phyloP scores from a whole-genome alignment of 495 filamentous ascomycete genomes.

The Oleoguttula mirabilis region DNA sequence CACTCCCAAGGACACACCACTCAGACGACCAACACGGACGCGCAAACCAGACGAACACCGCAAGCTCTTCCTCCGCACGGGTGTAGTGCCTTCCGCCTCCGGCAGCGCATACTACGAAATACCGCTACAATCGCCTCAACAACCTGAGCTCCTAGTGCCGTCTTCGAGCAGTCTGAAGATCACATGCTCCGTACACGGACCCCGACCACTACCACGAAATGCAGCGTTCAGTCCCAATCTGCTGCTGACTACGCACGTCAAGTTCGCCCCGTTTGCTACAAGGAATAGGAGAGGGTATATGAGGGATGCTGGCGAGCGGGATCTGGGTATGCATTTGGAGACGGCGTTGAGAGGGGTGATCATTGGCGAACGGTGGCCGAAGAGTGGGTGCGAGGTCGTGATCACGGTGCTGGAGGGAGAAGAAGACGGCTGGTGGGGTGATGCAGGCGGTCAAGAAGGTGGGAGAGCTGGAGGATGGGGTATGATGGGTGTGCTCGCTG shows the following conservation, averaged over 20 bases:
- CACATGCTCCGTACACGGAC: slow-evolving; percentile 83
- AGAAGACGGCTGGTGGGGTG: slow-evolving; percentile 30
- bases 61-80: slow-evolving; percentile 60
- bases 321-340: slow-evolving; percentile 83
- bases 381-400: slow-evolving; percentile 85
- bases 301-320: slow-evolving; percentile 73
- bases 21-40: slow-evolving; percentile 38
- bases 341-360: slow-evolving; percentile 79
- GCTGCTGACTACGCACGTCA: slow-evolving; percentile 80
- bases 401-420: slow-evolving; percentile 90
- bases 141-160: slow-evolving; percentile 32
- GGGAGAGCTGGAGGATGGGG: slow-evolving; percentile 43
- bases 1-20: slow-evolving; percentile 19
- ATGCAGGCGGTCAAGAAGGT: background rate
- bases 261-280: slow-evolving; percentile 90
- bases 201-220: slow-evolving; percentile 76
- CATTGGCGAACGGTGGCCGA: slow-evolving; percentile 89
- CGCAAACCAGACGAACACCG: slow-evolving; percentile 20
- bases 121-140: slow-evolving; percentile 31
- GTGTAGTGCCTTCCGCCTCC: slow-evolving; percentile 81
- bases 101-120: slow-evolving; percentile 93
- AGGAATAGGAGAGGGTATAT: slow-evolving; percentile 72
- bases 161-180: slow-evolving; percentile 66
- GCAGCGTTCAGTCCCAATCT: slow-evolving; percentile 83
- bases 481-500: slow-evolving; percentile 81